Conservation (phyloP, 1,284 basidiomycete species). For the Ustilago sp. region DNA sequence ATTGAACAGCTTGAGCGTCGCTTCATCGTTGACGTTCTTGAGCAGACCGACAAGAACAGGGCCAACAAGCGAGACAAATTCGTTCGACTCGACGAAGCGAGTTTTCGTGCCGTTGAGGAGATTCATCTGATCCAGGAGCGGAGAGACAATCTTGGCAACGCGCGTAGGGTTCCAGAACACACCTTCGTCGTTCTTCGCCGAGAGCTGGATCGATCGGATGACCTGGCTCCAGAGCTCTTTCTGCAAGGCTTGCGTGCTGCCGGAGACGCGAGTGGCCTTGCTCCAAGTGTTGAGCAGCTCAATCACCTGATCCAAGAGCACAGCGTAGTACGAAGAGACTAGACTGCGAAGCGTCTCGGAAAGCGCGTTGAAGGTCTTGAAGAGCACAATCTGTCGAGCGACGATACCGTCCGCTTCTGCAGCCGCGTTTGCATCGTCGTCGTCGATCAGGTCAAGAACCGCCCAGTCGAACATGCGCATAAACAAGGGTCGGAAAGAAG, state of each 20-base stretch:
- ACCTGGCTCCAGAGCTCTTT: slow-evolving; percentile 77
- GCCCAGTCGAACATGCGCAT: slow-evolving; percentile 95
- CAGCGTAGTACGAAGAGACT: slow-evolving; percentile 65
- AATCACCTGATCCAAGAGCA: slow-evolving; percentile 78
- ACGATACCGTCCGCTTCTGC: slow-evolving; percentile 45
- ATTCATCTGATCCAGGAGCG: slow-evolving; percentile 77
- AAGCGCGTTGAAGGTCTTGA: slow-evolving; percentile 58
- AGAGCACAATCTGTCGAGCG: slow-evolving; percentile 61
- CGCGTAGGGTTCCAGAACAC: slow-evolving; percentile 90
- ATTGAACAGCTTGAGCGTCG: slow-evolving; percentile 82
- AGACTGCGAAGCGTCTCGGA: slow-evolving; percentile 57
- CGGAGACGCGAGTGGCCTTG: slow-evolving; percentile 33
- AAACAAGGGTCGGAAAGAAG: slow-evolving; percentile 91
- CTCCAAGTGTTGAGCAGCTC: slow-evolving; percentile 74
- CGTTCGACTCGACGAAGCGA: slow-evolving; percentile 13
- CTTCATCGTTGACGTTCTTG: slow-evolving; percentile 74
- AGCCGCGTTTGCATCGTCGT: slow-evolving; percentile 53
- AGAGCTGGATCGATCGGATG: slow-evolving; percentile 77
- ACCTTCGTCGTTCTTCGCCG: slow-evolving; percentile 83
- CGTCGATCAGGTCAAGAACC: slow-evolving; percentile 75
- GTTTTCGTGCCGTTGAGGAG: slow-evolving; percentile 12
- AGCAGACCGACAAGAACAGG: slow-evolving; percentile 73
- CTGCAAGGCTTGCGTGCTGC: slow-evolving; percentile 11
- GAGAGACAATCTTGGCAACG: slow-evolving; percentile 75
- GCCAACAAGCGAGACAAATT: slow-evolving; percentile 19